Percentiles rank a stretch among this genome's conserved stretches.
Evolutionary conservation across 139 green algal species (phyloP).

Genomic region (Raphidocelis subcapitata): DNA sequence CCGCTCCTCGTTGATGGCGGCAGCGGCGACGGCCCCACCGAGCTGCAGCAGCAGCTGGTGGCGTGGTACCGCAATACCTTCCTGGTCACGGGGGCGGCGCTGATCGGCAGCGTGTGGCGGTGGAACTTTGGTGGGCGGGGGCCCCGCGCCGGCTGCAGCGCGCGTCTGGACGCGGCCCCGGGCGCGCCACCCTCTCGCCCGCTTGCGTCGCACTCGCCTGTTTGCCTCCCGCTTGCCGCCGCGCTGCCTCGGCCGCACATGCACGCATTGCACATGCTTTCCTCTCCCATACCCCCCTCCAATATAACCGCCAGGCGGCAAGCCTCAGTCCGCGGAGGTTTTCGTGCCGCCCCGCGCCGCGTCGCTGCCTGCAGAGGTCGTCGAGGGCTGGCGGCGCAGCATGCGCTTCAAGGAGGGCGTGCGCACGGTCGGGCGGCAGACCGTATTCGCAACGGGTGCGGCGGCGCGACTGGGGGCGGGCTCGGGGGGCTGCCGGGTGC

Average conservation of each 20-base stretch:
- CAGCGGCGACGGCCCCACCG: not conserved
- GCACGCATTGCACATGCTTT: too few relatives aligned
- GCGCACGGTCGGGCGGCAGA: constrained; percentile 14
- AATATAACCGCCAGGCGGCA: not conserved
- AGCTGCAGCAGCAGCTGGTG: constrained; percentile 26
- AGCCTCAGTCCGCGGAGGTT: constrained; percentile 2
- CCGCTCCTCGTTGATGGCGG: not conserved
- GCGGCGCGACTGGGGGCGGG: too few relatives aligned
- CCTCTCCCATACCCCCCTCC: too few relatives aligned
- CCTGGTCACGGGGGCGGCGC: constrained; percentile 15
- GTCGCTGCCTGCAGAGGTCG: constrained; percentile 10
- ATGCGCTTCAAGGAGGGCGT: constrained; percentile 3
- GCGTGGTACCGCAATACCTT: constrained; percentile 14
- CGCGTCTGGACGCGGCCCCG: too few relatives aligned
- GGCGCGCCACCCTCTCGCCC: too few relatives aligned
- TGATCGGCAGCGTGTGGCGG: constrained; percentile 2
- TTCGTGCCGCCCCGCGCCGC: constrained; percentile 21
- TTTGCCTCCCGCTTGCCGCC: too few relatives aligned
- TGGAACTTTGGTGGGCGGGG: constrained; percentile 1
- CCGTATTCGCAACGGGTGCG: constrained; percentile 8
- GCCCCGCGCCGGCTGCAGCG: not conserved
- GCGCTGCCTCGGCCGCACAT: too few relatives aligned
- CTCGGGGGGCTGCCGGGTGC: too few relatives aligned
- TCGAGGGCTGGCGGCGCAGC: constrained; percentile 6
- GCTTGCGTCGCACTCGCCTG: too few relatives aligned